Evolutionary conservation across 129 eudicot genomes (phyloP).

Genomic region (Centrapalus pauciflorus): DNA sequence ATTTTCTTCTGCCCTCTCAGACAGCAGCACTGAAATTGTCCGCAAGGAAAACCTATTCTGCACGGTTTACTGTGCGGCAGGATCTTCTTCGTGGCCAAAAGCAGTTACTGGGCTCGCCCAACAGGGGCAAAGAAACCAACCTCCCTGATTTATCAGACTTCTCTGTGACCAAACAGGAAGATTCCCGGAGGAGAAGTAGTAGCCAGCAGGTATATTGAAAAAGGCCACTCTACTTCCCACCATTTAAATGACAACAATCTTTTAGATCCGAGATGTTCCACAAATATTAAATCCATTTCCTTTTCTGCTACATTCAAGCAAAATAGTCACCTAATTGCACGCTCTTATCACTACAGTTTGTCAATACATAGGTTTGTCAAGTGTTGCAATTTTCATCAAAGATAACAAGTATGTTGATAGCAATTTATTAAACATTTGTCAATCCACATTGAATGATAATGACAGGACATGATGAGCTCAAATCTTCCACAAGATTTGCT

Average conservation of each 20-base stretch:
- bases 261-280: background rate
- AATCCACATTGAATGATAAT: background rate
- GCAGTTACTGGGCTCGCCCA: conserved; percentile 22
- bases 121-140: conserved; percentile 10
- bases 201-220: conserved; percentile 24
- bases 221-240: background rate
- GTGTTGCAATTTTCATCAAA: background rate
- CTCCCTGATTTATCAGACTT: conserved; percentile 9
- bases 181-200: conserved; percentile 20
- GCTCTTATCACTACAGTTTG: background rate
- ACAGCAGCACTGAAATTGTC: conserved; percentile 30
- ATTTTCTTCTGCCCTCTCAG: conserved; percentile 20
- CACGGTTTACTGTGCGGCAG: conserved; percentile 34
- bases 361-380: background rate
- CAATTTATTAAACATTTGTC: background rate
- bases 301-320: background rate
- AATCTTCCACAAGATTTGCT: conserved; percentile 2
- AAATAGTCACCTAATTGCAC: background rate
- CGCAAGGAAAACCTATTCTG: conserved; percentile 34
- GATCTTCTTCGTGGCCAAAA: conserved; percentile 43
- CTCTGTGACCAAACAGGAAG: conserved; percentile 7
- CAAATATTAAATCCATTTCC: background rate
- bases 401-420: too few species aligned
- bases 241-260: background rate
- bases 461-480: conserved; percentile 22